Percentiles rank a stretch among this genome's conserved stretches.
Evolutionary conservation across 306 rosid genomes (phyloP).

Genomic region (Cicer arietinum): DNA sequence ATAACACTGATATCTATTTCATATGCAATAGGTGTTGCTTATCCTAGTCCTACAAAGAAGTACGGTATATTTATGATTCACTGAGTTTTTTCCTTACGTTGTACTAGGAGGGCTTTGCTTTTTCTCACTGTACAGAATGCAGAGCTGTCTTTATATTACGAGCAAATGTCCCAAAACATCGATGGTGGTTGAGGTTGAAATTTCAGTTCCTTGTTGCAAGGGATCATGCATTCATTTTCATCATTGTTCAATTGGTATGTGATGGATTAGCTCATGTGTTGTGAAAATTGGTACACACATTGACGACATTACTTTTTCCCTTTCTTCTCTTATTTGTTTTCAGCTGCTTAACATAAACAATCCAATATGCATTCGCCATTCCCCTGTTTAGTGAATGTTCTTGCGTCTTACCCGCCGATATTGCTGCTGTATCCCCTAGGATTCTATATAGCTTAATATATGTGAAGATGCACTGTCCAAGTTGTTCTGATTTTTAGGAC

Average conservation of each 20-base stretch:
- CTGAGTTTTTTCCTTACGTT: conserved; percentile 42
- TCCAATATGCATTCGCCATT: neutral
- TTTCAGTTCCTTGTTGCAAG: conserved; percentile 98
- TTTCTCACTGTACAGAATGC: conserved; percentile 98
- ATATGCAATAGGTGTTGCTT: conserved; percentile 4
- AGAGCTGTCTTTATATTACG: conserved; percentile 85
- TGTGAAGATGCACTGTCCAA: neutral
- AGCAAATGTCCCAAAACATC: conserved; percentile 91
- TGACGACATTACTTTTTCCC: conserved; percentile 21
- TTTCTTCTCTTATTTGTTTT: conserved; percentile 2
- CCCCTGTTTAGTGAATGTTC: conserved; percentile 24
- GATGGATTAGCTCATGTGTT: conserved; percentile 19
- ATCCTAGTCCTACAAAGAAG: conserved; percentile 8
- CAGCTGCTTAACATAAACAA: conserved; percentile 4
- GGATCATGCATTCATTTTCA: conserved; percentile 95
- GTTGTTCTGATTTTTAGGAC: conserved; percentile 34
- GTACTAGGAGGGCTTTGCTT: conserved; percentile 94
- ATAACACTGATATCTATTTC: conserved; percentile 25
- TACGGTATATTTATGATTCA: conserved; percentile 10
- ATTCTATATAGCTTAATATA: conserved; percentile 23
- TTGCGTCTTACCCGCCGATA: neutral
- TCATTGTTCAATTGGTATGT: conserved; percentile 88
- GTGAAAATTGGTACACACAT: conserved; percentile 25
- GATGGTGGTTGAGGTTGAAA: conserved; percentile 98
- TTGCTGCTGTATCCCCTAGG: neutral